Evolutionary conservation across 176 grass and related monocot genomes (phyloP), one percentile per base, ranked within the genome.

Genomic region (Zea mays): DNA sequence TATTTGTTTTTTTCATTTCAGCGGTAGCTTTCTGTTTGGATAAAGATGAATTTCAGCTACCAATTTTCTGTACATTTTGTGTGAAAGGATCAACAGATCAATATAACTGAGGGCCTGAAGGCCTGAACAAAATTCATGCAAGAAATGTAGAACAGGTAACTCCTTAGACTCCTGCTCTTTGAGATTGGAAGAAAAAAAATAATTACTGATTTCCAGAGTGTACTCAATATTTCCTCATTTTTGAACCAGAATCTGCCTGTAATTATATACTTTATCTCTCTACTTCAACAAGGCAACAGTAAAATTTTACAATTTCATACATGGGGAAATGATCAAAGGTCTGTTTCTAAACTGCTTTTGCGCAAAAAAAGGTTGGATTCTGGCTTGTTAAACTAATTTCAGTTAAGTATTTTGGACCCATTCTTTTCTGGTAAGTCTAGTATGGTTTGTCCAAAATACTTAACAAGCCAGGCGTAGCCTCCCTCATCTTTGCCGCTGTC

Each of bases 101-200:
- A n/a, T 73, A 54, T 55, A 82, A 65, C 47, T 55, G 39, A 37
- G 27, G 13, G 15, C 40, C 52, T 69, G 58, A n/a, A 27, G 62
- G 15, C 4, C 39, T 38, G 3, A 64, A 33, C 44, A 72, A 8
- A 81, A 36, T 49, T 40, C 34, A 38, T 71, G 14, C 7, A 39
- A 72, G 43, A 72, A 72, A 58, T 58, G n/a, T 20, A 49, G 19
- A 74, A 74, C n/a, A 43, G 17, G 7, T 21, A 58, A 13, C 37
- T 74, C 4, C 45, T 15, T 71, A 35, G 48, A 20, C 7, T 7
- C 46, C 13, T 6, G 13, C 34, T 57, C 6, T 75, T 12, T 58
- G 35, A 41, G 38, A 27, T 8, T 4, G 2, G 2, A 36, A 52
- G 11, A 50, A 51, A 72, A 13, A 5, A 72, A 0, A 8, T 34